A percentile compares a stretch with the other conserved stretches of the same genome.
Evolutionary conservation across 257 asterid species (phyloP).

Genomic region (Nicotiana tabacum): DNA sequence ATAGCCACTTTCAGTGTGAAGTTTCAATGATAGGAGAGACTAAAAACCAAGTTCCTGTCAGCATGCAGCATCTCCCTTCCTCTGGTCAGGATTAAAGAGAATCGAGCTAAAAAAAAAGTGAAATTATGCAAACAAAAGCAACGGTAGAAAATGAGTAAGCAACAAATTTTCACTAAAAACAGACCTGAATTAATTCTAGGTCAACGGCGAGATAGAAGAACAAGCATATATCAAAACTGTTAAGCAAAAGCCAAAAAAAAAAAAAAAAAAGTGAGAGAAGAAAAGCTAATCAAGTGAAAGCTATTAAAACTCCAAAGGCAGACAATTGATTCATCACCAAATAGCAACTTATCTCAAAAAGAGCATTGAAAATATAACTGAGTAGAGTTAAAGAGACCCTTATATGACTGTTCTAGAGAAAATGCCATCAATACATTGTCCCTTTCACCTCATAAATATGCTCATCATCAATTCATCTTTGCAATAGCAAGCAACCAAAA

Average conservation of each 20-base stretch:
- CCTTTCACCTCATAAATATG: conserved; percentile 5
- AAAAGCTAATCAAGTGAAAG: not conserved
- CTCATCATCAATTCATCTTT: not conserved
- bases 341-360: not conserved
- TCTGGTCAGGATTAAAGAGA: not conserved
- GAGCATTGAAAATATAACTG: not conserved
- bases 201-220: not conserved
- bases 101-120: not conserved
- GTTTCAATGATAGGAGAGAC: conserved; percentile 17
- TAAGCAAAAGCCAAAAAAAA: not conserved
- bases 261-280: not conserved
- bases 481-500: not conserved
- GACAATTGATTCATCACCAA: not conserved
- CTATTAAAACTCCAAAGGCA: not conserved
- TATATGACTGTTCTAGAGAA: not conserved
- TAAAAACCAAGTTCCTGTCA: conserved; percentile 23
- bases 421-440: not conserved
- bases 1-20: conserved; percentile 27
- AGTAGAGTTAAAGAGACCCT: not conserved
- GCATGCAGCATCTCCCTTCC: conserved; percentile 12
- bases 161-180: not conserved
- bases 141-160: not conserved
- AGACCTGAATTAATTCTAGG: not conserved
- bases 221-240: not conserved
- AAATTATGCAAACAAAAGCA: not conserved